Conservation (phyloP, 257 asterid genomes). For the Solanum medicagineum region DNA sequence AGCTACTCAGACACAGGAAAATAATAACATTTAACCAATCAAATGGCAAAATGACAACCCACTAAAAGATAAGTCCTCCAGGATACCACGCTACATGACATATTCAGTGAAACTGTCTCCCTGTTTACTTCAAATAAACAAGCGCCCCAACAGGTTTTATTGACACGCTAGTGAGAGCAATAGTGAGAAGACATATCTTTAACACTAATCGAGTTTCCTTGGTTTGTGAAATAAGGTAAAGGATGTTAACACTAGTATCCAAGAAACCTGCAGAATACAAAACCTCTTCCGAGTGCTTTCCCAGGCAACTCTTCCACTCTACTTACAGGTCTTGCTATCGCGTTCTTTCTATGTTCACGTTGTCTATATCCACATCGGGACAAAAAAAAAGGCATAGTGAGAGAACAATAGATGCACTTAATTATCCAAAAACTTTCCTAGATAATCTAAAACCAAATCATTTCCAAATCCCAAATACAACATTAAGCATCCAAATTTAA, state of each 20-base stretch:
- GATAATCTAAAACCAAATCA: neutral
- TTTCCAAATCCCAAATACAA: neutral
- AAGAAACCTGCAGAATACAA: neutral
- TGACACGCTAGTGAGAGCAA: neutral
- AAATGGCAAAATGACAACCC: neutral
- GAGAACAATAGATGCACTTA: neutral
- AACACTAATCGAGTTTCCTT: neutral
- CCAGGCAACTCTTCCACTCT: neutral
- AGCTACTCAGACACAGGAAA: neutral
- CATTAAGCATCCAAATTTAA: neutral
- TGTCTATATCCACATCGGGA: neutral
- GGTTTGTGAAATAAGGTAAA: neutral
- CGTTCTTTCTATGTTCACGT: neutral
- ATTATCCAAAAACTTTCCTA: neutral
- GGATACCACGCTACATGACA: neutral
- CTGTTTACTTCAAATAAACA: neutral
- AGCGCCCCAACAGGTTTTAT: neutral
- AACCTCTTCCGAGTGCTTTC: neutral
- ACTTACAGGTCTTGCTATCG: neutral
- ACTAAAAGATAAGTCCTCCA: neutral
- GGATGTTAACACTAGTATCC: neutral
- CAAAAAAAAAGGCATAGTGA: neutral
- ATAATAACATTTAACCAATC: neutral
- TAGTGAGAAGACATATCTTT: neutral
- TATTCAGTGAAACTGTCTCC: neutral